These are phyloP conservation scores for Sphaceloma murrayae DNA, from an alignment of 2,329 filamentous ascomycete species.

Conservation along the genomic window DNA sequence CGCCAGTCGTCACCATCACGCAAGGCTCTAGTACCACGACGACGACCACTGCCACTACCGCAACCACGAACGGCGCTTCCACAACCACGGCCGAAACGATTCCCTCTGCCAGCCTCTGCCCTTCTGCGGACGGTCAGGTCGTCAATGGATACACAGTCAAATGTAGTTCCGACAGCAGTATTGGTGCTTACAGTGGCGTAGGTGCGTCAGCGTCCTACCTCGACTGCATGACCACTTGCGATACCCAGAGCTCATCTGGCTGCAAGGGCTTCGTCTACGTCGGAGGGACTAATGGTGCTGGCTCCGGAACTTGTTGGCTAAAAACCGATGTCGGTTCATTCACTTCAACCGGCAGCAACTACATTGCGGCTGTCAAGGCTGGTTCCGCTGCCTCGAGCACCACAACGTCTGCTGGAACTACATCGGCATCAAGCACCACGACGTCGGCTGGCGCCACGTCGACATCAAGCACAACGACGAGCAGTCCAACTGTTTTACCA, in stretches of 20 bases:
- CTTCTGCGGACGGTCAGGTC: constrained; percentile 16
- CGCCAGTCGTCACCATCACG: constrained; percentile 17
- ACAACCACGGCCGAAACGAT: constrained; percentile 18
- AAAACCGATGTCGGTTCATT: constrained; percentile 19
- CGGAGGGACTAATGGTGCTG: constrained; percentile 19
- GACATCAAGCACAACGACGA: constrained; percentile 15
- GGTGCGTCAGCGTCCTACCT: constrained; percentile 17
- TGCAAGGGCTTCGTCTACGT: constrained; percentile 20
- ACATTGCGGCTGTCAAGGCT: constrained; percentile 17
- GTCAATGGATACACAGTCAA: constrained; percentile 17
- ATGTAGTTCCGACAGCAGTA: constrained; percentile 18
- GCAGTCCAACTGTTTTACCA: constrained; percentile 17
- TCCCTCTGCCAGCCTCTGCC: constrained; percentile 19
- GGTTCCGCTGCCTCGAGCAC: constrained; percentile 2
- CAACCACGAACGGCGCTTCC: neutral
- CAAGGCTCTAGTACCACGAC: constrained; percentile 17
- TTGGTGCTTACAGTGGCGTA: constrained; percentile 18
- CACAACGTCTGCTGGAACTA: constrained; percentile 12
- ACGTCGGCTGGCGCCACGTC: neutral
- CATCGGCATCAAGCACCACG: neutral
- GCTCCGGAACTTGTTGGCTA: constrained; percentile 23
- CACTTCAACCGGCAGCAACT: constrained; percentile 14
- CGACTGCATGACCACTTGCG: constrained; percentile 20
- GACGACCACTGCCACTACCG: constrained; percentile 4
- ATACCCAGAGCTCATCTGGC: constrained; percentile 15